Evolutionary conservation across 2,329 filamentous ascomycete species (phyloP).

Genomic region (Penicillium paneum): DNA sequence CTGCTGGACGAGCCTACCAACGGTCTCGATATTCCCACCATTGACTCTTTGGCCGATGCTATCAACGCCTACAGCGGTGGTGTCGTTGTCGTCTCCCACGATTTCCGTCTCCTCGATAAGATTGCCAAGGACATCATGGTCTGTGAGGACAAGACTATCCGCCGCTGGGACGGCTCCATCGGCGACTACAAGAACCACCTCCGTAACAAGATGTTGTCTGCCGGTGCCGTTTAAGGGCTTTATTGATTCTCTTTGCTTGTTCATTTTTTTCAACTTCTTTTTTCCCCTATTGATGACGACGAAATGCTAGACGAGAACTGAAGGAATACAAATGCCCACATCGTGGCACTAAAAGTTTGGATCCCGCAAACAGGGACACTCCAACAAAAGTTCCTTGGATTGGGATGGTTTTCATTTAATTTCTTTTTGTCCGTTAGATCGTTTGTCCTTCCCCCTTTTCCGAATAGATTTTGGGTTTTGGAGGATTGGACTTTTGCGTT

Average conservation of each 20-base stretch:
- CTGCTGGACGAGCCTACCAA: constrained; percentile 98
- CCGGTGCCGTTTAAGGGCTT: constrained; percentile 70
- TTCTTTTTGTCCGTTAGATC: constrained; percentile 9
- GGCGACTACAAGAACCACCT: constrained; percentile 97
- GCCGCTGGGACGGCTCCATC: constrained; percentile 82
- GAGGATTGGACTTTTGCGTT: constrained; percentile 6
- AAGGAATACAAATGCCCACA: constrained; percentile 24
- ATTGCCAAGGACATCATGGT: constrained; percentile 99
- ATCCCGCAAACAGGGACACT: constrained; percentile 5
- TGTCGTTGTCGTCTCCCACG: constrained; percentile 97
- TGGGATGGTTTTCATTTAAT: constrained; percentile 12
- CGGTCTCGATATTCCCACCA: constrained; percentile 97
- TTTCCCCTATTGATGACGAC: constrained; percentile 27
- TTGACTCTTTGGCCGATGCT: constrained; percentile 93
- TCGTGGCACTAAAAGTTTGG: constrained; percentile 19
- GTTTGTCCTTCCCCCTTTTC: constrained; percentile 3
- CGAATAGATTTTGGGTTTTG: constrained; percentile 1
- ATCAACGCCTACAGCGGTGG: constrained; percentile 95
- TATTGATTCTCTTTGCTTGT: constrained; percentile 9
- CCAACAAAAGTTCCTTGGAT: constrained; percentile 9
- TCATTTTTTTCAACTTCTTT: constrained; percentile 13
- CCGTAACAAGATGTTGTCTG: constrained; percentile 95
- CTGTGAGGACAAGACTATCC: constrained; percentile 95
- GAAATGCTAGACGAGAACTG: constrained; percentile 36
- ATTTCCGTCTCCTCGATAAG: constrained; percentile 98